Evolutionary conservation across 345 rosid genomes (phyloP).

Genomic region (Ricinus communis): DNA sequence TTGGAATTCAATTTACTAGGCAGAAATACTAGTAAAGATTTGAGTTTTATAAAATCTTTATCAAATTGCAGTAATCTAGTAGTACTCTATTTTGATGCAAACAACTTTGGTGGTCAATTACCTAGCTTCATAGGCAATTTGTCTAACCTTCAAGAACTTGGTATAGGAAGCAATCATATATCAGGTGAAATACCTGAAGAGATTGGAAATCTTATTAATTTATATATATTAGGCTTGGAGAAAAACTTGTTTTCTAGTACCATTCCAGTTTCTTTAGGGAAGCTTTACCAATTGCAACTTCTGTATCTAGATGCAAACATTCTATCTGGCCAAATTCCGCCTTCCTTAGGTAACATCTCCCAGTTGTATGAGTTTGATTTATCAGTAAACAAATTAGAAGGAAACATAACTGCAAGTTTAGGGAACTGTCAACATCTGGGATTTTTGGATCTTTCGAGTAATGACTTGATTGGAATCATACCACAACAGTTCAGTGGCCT

Average conservation of each 20-base stretch:
- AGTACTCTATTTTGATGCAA: accelerated
- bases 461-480: slow-evolving; percentile 12
- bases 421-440: neutral
- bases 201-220: slow-evolving; percentile 19
- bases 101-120: slow-evolving; percentile 18
- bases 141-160: accelerated
- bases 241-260: slow-evolving; percentile 8
- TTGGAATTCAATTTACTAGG: neutral
- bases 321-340: slow-evolving; percentile 17
- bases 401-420: slow-evolving; percentile 17
- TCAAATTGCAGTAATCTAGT: slow-evolving; percentile 10
- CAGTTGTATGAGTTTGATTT: neutral
- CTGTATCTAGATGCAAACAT: neutral
- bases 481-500: neutral
- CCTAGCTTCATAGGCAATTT: slow-evolving; percentile 13
- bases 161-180: neutral
- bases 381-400: neutral
- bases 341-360: slow-evolving; percentile 7
- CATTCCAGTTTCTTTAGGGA: slow-evolving; percentile 14
- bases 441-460: neutral
- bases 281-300: neutral
- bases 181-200: slow-evolving; percentile 11
- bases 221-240: neutral
- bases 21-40: neutral
- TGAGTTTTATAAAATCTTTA: slow-evolving; percentile 15